A percentile compares a stretch with the other conserved stretches of the same genome.
Evolutionary conservation across 352 stramenopile species (phyloP).

Genomic region (Vaucheria bursata): DNA sequence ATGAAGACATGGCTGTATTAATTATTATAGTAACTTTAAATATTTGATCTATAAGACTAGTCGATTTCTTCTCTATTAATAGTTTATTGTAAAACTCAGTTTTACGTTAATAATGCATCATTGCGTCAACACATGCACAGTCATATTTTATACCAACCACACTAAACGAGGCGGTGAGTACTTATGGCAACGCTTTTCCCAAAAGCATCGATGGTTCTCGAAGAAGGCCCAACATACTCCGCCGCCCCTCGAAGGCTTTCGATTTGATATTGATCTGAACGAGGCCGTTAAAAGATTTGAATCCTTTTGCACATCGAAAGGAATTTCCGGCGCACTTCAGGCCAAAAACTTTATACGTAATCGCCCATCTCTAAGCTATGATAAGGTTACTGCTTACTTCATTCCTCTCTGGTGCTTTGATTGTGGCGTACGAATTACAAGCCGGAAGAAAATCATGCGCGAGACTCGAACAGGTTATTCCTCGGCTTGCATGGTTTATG

Average conservation of each 20-base stretch:
- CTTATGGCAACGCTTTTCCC: too few relatives aligned
- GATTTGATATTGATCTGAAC: background rate
- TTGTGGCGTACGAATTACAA: background rate
- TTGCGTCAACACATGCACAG: too few relatives aligned
- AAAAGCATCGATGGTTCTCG: too few relatives aligned
- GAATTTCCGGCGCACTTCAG: background rate
- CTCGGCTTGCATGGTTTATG: constrained; percentile 3
- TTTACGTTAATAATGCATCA: too few relatives aligned
- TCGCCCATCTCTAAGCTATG: background rate
- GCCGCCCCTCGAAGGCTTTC: constrained; percentile 1
- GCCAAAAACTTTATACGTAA: background rate
- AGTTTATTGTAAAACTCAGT: too few relatives aligned
- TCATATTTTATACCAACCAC: too few relatives aligned
- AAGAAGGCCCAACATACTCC: background rate
- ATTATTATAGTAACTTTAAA: too few relatives aligned
- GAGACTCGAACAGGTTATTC: constrained; percentile 5
- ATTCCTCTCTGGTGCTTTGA: constrained; percentile 2
- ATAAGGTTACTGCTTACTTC: background rate
- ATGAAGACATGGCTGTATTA: too few relatives aligned
- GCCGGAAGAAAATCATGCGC: background rate
- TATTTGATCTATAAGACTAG: too few relatives aligned
- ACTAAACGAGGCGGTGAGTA: too few relatives aligned
- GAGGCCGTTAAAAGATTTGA: background rate
- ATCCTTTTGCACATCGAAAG: background rate
- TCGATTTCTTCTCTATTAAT: too few relatives aligned